Percentiles rank a stretch among this genome's conserved stretches.
phyloP scores from a whole-genome alignment of 306 rosid genomes.

The Corylus americana region DNA sequence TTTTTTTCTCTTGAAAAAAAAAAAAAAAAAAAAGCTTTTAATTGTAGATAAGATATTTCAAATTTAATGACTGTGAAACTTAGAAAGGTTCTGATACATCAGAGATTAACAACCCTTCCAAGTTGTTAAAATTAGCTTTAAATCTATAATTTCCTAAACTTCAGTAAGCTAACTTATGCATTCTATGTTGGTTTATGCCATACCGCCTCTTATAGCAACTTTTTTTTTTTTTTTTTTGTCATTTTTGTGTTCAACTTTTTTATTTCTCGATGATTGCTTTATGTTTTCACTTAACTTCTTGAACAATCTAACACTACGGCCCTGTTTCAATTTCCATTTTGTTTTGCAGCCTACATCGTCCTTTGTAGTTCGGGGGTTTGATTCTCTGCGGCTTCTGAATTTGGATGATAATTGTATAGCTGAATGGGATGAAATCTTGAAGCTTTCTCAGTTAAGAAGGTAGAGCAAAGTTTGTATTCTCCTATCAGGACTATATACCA shows the following conservation, averaged over 20 bases:
- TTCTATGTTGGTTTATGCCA: slow-evolving; percentile 1
- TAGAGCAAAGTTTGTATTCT: slow-evolving; percentile 28
- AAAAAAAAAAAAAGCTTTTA: not conserved
- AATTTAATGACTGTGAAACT: not conserved
- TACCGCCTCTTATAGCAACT: not conserved
- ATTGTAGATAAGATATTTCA: not conserved
- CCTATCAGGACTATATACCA: not conserved
- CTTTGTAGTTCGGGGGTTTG: slow-evolving; percentile 76
- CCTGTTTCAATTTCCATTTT: slow-evolving; percentile 28
- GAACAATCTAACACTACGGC: slow-evolving; percentile 14
- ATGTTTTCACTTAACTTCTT: slow-evolving; percentile 7
- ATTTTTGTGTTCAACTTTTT: slow-evolving; percentile 13
- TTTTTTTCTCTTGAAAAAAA: not conserved
- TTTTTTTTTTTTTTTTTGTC: not conserved
- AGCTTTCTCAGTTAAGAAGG: slow-evolving; percentile 82
- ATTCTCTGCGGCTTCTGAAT: slow-evolving; percentile 78
- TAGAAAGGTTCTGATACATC: not conserved
- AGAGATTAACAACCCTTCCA: not conserved
- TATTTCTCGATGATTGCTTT: slow-evolving; percentile 8
- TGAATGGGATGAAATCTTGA: slow-evolving; percentile 82
- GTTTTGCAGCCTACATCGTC: slow-evolving; percentile 62
- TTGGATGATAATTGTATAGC: slow-evolving; percentile 77
- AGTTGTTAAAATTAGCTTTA: not conserved
- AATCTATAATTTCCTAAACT: not conserved
- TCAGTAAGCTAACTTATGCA: not conserved